phyloP scores from a whole-genome alignment of 768 basidiomycete genomes.

The Solioccasus polychromus region DNA sequence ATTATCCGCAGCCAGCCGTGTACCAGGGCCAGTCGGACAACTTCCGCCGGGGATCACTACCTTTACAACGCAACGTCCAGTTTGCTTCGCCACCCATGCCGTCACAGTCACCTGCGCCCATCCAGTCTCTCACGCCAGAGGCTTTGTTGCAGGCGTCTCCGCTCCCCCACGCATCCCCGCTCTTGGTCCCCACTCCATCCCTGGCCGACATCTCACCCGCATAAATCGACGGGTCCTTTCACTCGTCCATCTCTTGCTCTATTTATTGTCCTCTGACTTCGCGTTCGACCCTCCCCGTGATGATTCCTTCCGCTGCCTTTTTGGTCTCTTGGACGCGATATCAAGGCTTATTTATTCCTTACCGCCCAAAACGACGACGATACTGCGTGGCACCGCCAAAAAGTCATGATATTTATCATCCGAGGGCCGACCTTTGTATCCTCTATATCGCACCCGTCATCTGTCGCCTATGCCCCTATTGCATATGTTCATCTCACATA shows the following conservation, averaged over 20 bases:
- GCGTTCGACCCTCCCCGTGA: slow-evolving; percentile 10
- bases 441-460: slow-evolving; percentile 21
- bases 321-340: slow-evolving; percentile 21
- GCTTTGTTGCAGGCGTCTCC: slow-evolving; percentile 23
- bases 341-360: slow-evolving; percentile 31
- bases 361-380: slow-evolving; percentile 28
- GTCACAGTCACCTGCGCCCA: slow-evolving; percentile 24
- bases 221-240: slow-evolving; percentile 8
- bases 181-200: slow-evolving; percentile 21
- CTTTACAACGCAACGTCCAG: slow-evolving; percentile 25
- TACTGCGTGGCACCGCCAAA: slow-evolving; percentile 18
- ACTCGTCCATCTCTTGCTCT: slow-evolving; percentile 16
- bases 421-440: slow-evolving; percentile 28
- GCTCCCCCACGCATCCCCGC: slow-evolving; percentile 26
- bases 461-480: slow-evolving; percentile 30
- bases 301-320: slow-evolving; percentile 4
- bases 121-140: slow-evolving; percentile 28
- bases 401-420: slow-evolving; percentile 26
- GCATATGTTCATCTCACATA: slow-evolving; percentile 19
- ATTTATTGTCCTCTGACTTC: slow-evolving; percentile 30
- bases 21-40: slow-evolving; percentile 30
- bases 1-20: slow-evolving; percentile 30
- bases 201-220: slow-evolving; percentile 20
- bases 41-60: slow-evolving; percentile 32
- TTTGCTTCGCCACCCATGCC: slow-evolving; percentile 32